Base-by-base conservation (phyloP, 108 stramenopile genomes). In the Discostella stelligeroides region DNA sequence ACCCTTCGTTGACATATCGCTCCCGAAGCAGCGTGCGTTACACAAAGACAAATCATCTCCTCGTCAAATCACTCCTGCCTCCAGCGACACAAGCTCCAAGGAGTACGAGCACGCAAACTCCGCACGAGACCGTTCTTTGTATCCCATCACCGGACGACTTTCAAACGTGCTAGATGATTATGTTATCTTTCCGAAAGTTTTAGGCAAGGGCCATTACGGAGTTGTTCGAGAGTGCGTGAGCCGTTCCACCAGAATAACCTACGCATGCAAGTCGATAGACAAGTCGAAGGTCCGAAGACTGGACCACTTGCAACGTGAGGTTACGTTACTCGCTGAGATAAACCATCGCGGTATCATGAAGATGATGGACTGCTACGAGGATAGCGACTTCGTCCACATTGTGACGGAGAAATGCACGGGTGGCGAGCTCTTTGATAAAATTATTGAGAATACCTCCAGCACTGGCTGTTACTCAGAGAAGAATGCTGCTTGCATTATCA, bases 371-470 rank as follows among this genome's bases (percentile, higher is more conserved):
- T 50, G 66, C 29, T 64, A 74, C 40, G 81, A 79, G 49, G 84
- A 84, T 39, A 53, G 30, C 34, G 57, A 74, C 7, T 54, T 69
- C 25, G 48, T 86, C 8, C 84, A 85, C 51, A 72, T 86, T 20
- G 48, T 88, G 37, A 82, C 84, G 14, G 84, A 86, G 21, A 63
- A 76, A 27, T 89, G 85, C 67, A 80, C 59, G 7, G 88, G 88
- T n/a, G 87, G 87, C 15, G 86, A 88, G 46, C 81, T 90, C 6
- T 85, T 86, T 34, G 84, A 90, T n/a, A 48, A 62, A 17, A 71
- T 71, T 24, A 30, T 54, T 27, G 37, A 51, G 10, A 71, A 60
- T 7, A 68, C 74, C 0, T 34, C 66, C 21, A 6, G 13, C 17
- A 43, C 39, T 18, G 84, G 79, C 2, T 70, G 68, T 57, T 39